phyloP scores from a whole-genome alignment of 2,329 filamentous ascomycete genomes.

The Escovopsis sp. region DNA sequence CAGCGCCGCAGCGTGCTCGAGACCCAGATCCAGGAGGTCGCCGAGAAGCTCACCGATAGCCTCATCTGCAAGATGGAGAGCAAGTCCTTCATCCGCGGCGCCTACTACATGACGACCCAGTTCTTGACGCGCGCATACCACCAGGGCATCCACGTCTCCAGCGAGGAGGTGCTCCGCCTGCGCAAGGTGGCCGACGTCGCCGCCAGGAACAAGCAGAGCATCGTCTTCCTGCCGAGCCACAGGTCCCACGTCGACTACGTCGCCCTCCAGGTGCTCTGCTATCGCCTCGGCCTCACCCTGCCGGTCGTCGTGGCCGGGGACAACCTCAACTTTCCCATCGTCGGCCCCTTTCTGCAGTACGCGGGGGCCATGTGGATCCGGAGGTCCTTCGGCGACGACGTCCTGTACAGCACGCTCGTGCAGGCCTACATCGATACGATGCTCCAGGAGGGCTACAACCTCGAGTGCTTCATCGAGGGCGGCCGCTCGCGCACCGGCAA shows the following conservation, averaged over 20 bases:
- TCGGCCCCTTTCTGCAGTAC: constrained; percentile 83
- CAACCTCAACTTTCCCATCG: constrained; percentile 85
- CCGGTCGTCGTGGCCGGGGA: constrained; percentile 91
- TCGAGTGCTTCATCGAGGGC: constrained; percentile 96
- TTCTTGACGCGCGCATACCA: constrained; percentile 86
- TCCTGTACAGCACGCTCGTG: constrained; percentile 80
- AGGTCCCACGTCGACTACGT: constrained; percentile 95
- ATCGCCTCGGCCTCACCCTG: constrained; percentile 73
- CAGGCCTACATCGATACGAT: constrained; percentile 92
- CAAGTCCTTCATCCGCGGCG: constrained; percentile 78
- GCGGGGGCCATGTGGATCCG: constrained; percentile 97
- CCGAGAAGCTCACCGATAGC: constrained; percentile 72
- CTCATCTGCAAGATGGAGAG: constrained; percentile 99
- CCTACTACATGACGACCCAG: constrained; percentile 82
- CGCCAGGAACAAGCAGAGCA: constrained; percentile 77
- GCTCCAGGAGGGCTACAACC: constrained; percentile 79
- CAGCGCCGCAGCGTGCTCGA: constrained; percentile 52
- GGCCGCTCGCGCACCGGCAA: constrained; percentile 88
- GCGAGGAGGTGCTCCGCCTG: constrained; percentile 77
- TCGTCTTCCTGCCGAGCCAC: constrained; percentile 91
- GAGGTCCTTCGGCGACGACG: constrained; percentile 80
- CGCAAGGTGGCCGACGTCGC: constrained; percentile 72
- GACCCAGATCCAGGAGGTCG: constrained; percentile 60
- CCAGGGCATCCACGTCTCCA: constrained; percentile 92
- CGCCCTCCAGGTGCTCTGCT: constrained; percentile 87